Evolutionary conservation across 345 rosid species (phyloP).

Genomic region (Populus pruinosa): DNA sequence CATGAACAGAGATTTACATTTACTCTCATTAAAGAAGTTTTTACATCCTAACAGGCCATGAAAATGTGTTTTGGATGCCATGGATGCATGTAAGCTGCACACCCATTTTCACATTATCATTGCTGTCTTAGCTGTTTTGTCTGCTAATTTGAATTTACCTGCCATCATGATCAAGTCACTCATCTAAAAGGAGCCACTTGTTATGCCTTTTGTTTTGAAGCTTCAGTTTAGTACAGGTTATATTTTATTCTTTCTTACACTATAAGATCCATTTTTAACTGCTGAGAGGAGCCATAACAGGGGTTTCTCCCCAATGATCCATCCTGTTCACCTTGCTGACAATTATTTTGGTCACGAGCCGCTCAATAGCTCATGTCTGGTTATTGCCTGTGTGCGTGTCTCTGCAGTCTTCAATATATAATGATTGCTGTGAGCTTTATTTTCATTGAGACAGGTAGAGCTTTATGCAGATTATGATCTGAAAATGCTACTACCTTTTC

Average conservation of each 20-base stretch:
- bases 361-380: neutral
- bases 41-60: neutral
- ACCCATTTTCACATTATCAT: neutral
- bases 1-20: neutral
- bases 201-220: neutral
- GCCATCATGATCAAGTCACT: constrained; percentile 6
- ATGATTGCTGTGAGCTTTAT: constrained; percentile 17
- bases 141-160: neutral
- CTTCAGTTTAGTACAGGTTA: neutral
- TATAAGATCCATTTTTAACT: constrained; percentile 1
- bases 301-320: neutral
- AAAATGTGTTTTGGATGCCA: neutral
- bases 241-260: neutral
- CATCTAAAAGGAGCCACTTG: neutral
- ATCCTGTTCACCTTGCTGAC: neutral
- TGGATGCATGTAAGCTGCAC: neutral
- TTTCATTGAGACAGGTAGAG: constrained; percentile 63
- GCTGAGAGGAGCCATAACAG: neutral
- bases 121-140: neutral
- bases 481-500: constrained; percentile 91
- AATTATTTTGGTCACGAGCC: neutral
- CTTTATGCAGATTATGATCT: constrained; percentile 87
- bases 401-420: constrained; percentile 8
- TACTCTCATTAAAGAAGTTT: neutral
- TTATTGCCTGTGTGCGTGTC: neutral